Conservation (phyloP, 2,329 filamentous ascomycete species). For the Scytalidium lignicola region DNA sequence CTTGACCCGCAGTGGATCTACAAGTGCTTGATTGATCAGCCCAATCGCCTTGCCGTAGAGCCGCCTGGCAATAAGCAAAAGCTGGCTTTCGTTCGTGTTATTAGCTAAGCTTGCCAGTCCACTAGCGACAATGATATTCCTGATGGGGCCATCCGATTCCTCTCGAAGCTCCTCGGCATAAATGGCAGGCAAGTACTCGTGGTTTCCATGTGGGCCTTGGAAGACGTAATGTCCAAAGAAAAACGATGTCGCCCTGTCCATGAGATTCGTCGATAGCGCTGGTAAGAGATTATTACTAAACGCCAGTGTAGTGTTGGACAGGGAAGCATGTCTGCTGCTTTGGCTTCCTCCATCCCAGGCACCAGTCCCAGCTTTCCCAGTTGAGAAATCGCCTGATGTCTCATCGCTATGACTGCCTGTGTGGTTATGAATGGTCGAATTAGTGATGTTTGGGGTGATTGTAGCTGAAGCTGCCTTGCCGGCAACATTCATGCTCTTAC, state of each 20-base stretch:
- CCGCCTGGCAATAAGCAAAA: conserved; percentile 43
- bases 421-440: background rate
- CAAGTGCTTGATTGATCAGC: conserved; percentile 46
- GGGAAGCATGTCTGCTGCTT: too few species aligned
- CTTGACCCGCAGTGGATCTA: conserved; percentile 37
- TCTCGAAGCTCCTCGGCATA: conserved; percentile 16
- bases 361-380: too few species aligned
- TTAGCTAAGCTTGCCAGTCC: conserved; percentile 15
- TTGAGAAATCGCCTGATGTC: too few species aligned
- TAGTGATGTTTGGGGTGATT: background rate
- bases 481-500: conserved; percentile 1
- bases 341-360: too few species aligned
- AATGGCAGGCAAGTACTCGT: background rate
- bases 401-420: background rate
- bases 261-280: conserved; percentile 15
- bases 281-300: background rate
- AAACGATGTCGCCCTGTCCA: conserved; percentile 20
- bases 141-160: conserved; percentile 33
- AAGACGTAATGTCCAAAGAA: conserved; percentile 27
- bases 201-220: background rate
- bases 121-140: conserved; percentile 42
- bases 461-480: background rate
- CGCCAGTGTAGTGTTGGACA: too few species aligned
- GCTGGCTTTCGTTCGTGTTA: conserved; percentile 39
- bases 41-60: conserved; percentile 47